Evolutionary conservation across 2,329 filamentous ascomycete genomes (phyloP).

Genomic region (Cylindrodendrum hubeiense): DNA sequence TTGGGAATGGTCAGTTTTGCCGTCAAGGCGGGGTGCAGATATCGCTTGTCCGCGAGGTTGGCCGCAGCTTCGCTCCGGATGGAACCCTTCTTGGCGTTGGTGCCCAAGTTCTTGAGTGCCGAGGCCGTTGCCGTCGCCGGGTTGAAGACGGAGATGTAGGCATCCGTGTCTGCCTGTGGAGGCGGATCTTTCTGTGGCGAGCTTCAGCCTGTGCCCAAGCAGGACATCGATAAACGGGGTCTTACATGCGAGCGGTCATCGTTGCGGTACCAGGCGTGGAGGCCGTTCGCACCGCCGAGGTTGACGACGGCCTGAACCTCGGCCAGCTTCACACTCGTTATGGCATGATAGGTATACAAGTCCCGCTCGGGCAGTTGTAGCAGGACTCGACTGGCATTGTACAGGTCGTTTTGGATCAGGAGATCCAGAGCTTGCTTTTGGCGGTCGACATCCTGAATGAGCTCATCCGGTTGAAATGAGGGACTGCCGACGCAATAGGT

Average conservation of each 20-base stretch:
- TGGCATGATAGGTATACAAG: conserved; percentile 64
- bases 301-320: conserved; percentile 62
- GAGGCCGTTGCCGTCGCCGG: conserved; percentile 70
- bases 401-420: conserved; percentile 59
- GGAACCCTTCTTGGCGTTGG: conserved; percentile 75
- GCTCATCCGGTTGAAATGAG: conserved; percentile 57
- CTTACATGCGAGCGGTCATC: conserved; percentile 51
- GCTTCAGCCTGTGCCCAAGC: conserved; percentile 25
- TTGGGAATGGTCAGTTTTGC: conserved; percentile 58
- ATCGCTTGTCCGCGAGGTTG: conserved; percentile 66
- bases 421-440: conserved; percentile 52
- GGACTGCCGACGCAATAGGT: conserved; percentile 59
- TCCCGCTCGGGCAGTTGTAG: conserved; percentile 60
- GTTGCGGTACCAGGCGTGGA: conserved; percentile 63
- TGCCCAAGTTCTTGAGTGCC: conserved; percentile 70
- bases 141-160: conserved; percentile 76
- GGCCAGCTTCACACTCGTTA: conserved; percentile 61
- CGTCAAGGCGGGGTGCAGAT: conserved; percentile 59
- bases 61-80: conserved; percentile 68
- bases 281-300: conserved; percentile 57
- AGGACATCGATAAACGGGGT: conserved; percentile 10
- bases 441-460: conserved; percentile 53
- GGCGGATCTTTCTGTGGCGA: conserved; percentile 59
- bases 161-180: conserved; percentile 68
- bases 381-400: conserved; percentile 57